Evolutionary conservation across 192 early-diverging fungal genomes (phyloP), one percentile per base, ranked within the genome.

Genomic region (Umbelopsis isabellina): DNA sequence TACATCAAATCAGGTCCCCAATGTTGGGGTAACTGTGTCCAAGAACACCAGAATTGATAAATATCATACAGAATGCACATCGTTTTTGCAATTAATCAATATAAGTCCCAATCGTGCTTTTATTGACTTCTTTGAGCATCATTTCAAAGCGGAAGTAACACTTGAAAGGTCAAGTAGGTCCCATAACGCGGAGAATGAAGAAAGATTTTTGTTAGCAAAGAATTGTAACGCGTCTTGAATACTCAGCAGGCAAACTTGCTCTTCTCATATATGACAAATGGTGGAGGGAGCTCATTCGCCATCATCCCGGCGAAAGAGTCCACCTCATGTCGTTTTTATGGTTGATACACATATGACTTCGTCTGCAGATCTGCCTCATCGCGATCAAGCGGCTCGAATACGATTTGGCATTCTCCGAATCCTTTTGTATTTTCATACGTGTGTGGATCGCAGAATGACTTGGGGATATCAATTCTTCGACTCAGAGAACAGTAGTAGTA

Each of bases 241-340:
- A 6, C 7, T 10, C 35, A 41, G 5, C 5, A 49, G 18, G 48
- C 18, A 21, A 10, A 61, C 12, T 53, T 23, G 27, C 23, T 53
- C 51, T 12, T 12, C 27, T 16, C 55, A 35, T n/a, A 16, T 35
- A 35, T 25, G 55, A 61, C 33, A 35, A 61, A 22, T 61, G 55
- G 30, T 61, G 55, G 55, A 61, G 27, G 25, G 23, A 61, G 30
- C 27, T 61, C 55, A 61, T 61, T 61, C 55, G 55, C 55, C 55
- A 35, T 3, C 37, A 16, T 61, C 55, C 30, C 55, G 55, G 55
- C 55, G 55, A 61, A 61, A 25, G 55, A 61, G 68, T 25, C 65
- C 72, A n/a, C 72, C 72, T 35, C 72, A 67, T 67, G 65, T 73
- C 9, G 72, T 73, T 12, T 73, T 73, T 37, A 25, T 73, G 23